Evolutionary conservation across 2,329 filamentous ascomycete species (phyloP), one percentile per base, ranked within the genome.

Genomic region (Calonectria pauciramosa): DNA sequence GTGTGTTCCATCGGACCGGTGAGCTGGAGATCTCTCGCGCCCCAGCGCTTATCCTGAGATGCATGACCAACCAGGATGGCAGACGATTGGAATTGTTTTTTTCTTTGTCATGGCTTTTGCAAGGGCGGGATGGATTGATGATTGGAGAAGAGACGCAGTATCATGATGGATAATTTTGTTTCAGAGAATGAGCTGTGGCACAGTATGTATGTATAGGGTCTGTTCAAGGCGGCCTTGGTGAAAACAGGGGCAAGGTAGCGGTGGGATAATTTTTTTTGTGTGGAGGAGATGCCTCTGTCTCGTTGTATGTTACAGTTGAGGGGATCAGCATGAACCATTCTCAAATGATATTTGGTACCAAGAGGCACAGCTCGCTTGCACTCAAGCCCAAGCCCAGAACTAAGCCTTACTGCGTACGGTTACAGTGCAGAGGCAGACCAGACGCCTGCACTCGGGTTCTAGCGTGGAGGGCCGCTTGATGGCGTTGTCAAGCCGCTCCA

Each of bases 161-260:
- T 44, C n/a, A 41, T 44, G 30, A 70, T 69, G 71, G 52, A 70
- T 69, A 59, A 51, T 30, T 66, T 20, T 64, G 66, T 65, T 54
- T 60, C 18, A 38, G 36, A 59, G 59, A 23, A 65, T 56, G 59
- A n/a, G 20, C 28, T 51, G 16, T 34, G 28, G 18, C 44, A 47
- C 44, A 47, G 44, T 13, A 47, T 47, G 44, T 28, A 59, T 49
- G 41, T 52, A 51, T 30, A 51, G 16, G 49, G 28, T 38, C 9
- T 71, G n/a, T 38, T 18, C 5, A 38, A 11, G 56, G 34, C 5
- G 11, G 34, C 10, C 44, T 11, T 32, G 51, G 28, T 26, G 16
- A 30, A 20, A 32, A 30, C 26, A 30, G 16, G 28, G 49, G 49
- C 26, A 13, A 23, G n/a, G 44, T 13, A 47, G 44, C 44, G 44